These are phyloP conservation scores for Saturnispora serradocipensis DNA, from an alignment of 805 yeast genomes.

Conservation along the genomic window DNA sequence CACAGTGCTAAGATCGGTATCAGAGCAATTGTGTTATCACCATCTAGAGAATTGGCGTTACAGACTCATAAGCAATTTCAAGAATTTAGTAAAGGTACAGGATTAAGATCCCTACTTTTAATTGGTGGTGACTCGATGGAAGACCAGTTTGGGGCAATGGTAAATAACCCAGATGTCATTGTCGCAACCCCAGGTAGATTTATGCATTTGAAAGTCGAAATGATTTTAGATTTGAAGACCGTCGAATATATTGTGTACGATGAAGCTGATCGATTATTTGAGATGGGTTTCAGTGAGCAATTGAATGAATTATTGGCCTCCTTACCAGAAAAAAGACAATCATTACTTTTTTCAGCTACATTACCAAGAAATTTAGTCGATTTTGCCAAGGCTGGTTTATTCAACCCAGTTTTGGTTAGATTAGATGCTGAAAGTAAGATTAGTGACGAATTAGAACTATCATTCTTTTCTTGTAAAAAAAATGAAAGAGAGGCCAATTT, in stretches of 20 bases:
- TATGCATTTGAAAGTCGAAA: constrained; percentile 89
- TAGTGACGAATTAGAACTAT: constrained; percentile 86
- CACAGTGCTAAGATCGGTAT: constrained; percentile 86
- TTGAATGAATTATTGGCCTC: constrained; percentile 80
- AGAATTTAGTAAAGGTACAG: constrained; percentile 80
- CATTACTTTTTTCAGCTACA: constrained; percentile 89
- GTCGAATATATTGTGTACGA: constrained; percentile 91
- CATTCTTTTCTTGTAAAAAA: constrained; percentile 69
- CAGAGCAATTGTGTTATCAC: constrained; percentile 82
- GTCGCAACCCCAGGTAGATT: constrained; percentile 98
- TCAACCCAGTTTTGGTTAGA: constrained; percentile 86
- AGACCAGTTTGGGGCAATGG: constrained; percentile 89
- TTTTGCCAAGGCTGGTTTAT: constrained; percentile 93
- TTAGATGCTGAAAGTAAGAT: constrained; percentile 88
- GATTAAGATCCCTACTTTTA: constrained; percentile 66
- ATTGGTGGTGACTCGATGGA: constrained; percentile 99
- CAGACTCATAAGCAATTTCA: constrained; percentile 86
- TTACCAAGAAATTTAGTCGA: constrained; percentile 87
- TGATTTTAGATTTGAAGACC: constrained; percentile 75
- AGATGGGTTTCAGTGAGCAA: constrained; percentile 93
- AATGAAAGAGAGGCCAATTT: constrained; percentile 87
- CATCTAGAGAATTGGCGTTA: constrained; percentile 91
- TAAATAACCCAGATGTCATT: constrained; percentile 88
- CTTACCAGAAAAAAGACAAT: constrained; percentile 76
- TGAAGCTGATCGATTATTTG: constrained; percentile 95